A percentile compares a stretch with the other conserved stretches of the same genome.
Evolutionary conservation across 179 eudicot species (phyloP).

Genomic region (Pouteria campechiana): DNA sequence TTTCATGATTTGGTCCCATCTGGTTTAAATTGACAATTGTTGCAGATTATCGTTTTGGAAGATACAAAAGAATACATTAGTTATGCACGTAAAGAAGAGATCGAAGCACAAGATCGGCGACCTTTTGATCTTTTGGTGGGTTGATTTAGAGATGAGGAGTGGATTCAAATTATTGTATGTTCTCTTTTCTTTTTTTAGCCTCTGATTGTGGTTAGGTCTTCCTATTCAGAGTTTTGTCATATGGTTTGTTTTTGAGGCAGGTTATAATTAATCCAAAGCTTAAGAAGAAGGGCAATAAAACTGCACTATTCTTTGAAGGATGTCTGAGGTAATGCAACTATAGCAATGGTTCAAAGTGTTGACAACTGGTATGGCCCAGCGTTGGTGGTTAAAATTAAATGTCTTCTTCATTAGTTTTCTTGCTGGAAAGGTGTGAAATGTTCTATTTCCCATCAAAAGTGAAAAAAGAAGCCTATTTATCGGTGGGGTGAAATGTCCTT

Average conservation of each 20-base stretch:
- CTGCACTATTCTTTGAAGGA: constrained; percentile 91
- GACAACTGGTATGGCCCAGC: too few species aligned
- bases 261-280: constrained; percentile 78
- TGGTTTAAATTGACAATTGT: too few species aligned
- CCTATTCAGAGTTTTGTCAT: too few species aligned
- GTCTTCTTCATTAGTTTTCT: too few species aligned
- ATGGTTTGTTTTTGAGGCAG: constrained; percentile 30
- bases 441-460: too few species aligned
- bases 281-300: constrained; percentile 50
- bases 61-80: constrained; percentile 76
- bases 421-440: too few species aligned
- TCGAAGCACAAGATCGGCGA: constrained; percentile 54
- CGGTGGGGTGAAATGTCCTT: too few species aligned
- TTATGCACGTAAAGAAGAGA: constrained; percentile 69
- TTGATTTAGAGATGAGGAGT: background rate
- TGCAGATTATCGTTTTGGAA: constrained; percentile 88
- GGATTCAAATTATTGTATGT: background rate
- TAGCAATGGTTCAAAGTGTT: too few species aligned
- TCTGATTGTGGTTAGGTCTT: too few species aligned
- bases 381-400: too few species aligned
- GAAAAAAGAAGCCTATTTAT: too few species aligned
- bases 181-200: too few species aligned
- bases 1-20: background rate
- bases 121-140: constrained; percentile 94
- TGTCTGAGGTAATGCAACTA: constrained; percentile 53